phyloP scores from a whole-genome alignment of 2,329 filamentous ascomycete species.

The Botrytis paeoniae region DNA sequence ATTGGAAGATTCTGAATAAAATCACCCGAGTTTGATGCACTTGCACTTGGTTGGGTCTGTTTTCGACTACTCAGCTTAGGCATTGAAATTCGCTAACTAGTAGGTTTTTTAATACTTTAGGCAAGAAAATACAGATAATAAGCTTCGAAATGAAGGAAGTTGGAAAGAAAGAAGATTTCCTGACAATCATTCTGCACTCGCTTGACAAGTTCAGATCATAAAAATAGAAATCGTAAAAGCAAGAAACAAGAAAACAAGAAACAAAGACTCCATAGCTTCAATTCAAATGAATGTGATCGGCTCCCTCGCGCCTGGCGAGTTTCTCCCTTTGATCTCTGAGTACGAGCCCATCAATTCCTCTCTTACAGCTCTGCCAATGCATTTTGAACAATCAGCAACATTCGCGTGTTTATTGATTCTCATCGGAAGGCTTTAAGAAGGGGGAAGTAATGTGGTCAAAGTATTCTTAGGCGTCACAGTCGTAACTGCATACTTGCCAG shows the following conservation, averaged over 20 bases:
- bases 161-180: background rate
- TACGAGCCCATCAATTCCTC: background rate
- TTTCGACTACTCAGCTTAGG: background rate
- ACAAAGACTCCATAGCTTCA: background rate
- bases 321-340: background rate
- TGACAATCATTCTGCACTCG: background rate
- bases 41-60: background rate
- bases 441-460: background rate
- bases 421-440: background rate
- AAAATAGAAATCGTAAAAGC: background rate
- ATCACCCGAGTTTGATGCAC: background rate
- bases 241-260: background rate
- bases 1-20: background rate
- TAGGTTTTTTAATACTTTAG: background rate
- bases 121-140: background rate
- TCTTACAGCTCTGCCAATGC: background rate
- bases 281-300: background rate
- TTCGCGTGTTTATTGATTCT: background rate
- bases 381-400: too few species aligned
- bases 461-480: background rate
- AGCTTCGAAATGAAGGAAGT: background rate
- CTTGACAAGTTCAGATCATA: background rate
- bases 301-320: background rate
- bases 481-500: background rate
- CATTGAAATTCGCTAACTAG: background rate